Evolutionary conservation across 768 basidiomycete species (phyloP).

Genomic region (Amanita pseudoporphyria): DNA sequence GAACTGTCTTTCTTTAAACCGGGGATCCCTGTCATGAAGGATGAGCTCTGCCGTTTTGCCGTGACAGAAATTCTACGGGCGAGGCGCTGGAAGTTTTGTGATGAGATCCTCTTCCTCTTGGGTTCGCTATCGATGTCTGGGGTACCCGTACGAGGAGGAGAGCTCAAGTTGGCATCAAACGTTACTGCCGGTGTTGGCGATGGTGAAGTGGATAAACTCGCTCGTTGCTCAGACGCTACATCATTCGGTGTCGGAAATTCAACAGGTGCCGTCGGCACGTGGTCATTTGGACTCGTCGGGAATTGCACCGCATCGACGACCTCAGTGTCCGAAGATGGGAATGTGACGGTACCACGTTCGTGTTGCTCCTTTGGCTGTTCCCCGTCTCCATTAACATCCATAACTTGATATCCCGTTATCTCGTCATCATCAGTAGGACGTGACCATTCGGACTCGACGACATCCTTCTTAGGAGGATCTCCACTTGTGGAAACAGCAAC

Average conservation of each 20-base stretch:
- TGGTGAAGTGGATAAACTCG: background rate
- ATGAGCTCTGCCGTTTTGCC: constrained; percentile 45
- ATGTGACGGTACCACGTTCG: constrained; percentile 15
- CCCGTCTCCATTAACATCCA: constrained; percentile 3
- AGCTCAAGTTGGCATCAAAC: constrained; percentile 48
- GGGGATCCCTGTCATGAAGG: constrained; percentile 40
- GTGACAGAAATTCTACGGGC: constrained; percentile 65
- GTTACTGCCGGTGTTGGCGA: constrained; percentile 41
- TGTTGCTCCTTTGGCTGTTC: background rate
- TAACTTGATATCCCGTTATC: background rate
- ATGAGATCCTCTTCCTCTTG: constrained; percentile 72
- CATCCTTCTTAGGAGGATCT: constrained; percentile 26
- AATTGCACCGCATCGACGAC: constrained; percentile 8
- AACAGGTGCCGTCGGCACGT: constrained; percentile 3
- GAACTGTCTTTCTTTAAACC: constrained; percentile 45
- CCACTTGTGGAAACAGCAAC: constrained; percentile 26
- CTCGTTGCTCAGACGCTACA: background rate
- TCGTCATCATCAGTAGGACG: constrained; percentile 4
- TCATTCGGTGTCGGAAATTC: constrained; percentile 2
- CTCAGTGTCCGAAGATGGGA: constrained; percentile 23
- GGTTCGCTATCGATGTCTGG: constrained; percentile 68
- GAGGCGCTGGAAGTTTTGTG: constrained; percentile 79
- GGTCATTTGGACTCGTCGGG: constrained; percentile 10
- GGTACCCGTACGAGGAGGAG: constrained; percentile 60
- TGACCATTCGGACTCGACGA: constrained; percentile 24